A percentile compares a stretch with the other conserved stretches of the same genome.
These are phyloP conservation scores for Hymenotorrendiella dingleyae DNA, from an alignment of 2,329 filamentous ascomycete genomes.

Conservation along the genomic window DNA sequence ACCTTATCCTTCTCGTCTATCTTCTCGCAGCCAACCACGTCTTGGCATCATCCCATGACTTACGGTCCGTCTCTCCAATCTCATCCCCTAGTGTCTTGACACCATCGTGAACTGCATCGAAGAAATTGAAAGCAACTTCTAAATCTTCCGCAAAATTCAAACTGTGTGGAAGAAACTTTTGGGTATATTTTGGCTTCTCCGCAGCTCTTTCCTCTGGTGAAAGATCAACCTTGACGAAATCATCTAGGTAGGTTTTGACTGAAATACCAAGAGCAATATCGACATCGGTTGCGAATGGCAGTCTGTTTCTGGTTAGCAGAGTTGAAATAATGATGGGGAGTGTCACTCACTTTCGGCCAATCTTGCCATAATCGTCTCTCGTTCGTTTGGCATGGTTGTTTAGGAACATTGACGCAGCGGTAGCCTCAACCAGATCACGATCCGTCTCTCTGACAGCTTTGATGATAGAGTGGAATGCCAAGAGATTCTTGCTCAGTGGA, in stretches of 20 bases:
- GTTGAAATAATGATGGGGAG: slow-evolving; percentile 1
- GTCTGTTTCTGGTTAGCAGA: slow-evolving; percentile 32
- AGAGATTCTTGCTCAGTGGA: slow-evolving; percentile 81
- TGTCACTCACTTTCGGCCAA: slow-evolving; percentile 63
- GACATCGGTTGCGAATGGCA: slow-evolving; percentile 64
- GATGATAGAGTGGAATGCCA: slow-evolving; percentile 80
- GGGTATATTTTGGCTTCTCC: slow-evolving; percentile 44
- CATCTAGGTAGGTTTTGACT: slow-evolving; percentile 73
- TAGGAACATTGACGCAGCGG: slow-evolving; percentile 74
- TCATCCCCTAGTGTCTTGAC: slow-evolving; percentile 49
- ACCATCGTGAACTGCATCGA: slow-evolving; percentile 51
- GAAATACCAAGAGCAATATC: slow-evolving; percentile 75
- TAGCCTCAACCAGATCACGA: slow-evolving; percentile 78
- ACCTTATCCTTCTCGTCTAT: slow-evolving; percentile 18
- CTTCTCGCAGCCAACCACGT: slow-evolving; percentile 39
- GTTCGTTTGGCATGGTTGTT: slow-evolving; percentile 73
- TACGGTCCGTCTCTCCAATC: slow-evolving; percentile 41
- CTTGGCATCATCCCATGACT: slow-evolving; percentile 49
- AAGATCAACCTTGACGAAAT: slow-evolving; percentile 55
- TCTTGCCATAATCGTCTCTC: slow-evolving; percentile 48
- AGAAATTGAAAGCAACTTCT: slow-evolving; percentile 50
- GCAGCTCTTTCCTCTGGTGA: slow-evolving; percentile 40
- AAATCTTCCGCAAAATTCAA: slow-evolving; percentile 55
- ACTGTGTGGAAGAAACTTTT: slow-evolving; percentile 49
- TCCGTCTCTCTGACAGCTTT: slow-evolving; percentile 72